Conservation (phyloP, 2,329 filamentous ascomycete species). For the Hortaea werneckii region DNA sequence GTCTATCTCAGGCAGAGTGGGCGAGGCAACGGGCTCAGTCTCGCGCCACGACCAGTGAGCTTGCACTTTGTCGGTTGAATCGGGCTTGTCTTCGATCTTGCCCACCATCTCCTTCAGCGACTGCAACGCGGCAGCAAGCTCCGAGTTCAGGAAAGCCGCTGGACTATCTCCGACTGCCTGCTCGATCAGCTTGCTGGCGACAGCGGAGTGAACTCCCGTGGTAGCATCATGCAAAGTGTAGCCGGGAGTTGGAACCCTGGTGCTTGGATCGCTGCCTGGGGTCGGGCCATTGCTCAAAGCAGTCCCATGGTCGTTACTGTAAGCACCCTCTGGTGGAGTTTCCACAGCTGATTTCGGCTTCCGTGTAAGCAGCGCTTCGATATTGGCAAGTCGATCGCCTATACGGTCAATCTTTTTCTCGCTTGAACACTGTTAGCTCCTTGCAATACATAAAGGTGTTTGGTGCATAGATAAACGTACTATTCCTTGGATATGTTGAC, state of each 20-base stretch:
- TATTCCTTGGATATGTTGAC: slow-evolving; percentile 11
- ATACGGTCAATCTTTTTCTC: neutral
- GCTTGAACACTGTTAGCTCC: neutral
- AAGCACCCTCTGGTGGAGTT: neutral
- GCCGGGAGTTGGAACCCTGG: neutral
- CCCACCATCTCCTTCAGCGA: slow-evolving; percentile 8
- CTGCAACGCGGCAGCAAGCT: slow-evolving; percentile 4
- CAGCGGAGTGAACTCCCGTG: slow-evolving; percentile 2
- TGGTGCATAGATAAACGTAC: neutral
- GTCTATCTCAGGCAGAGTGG: neutral
- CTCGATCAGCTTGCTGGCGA: slow-evolving; percentile 6
- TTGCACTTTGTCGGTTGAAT: slow-evolving; percentile 4
- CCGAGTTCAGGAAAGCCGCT: slow-evolving; percentile 2
- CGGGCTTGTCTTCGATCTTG: slow-evolving; percentile 5
- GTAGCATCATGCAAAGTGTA: slow-evolving; percentile 6
- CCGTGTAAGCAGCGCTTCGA: neutral
- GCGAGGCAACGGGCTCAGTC: neutral
- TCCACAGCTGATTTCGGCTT: neutral
- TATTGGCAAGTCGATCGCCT: neutral
- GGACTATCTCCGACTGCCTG: slow-evolving; percentile 7
- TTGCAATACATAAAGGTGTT: no score
- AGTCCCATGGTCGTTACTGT: neutral
- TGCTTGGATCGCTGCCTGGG: neutral
- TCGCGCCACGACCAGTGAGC: neutral
- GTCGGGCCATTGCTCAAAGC: neutral